These are phyloP conservation scores for Botrytis elliptica DNA, from an alignment of 2,329 filamentous ascomycete species.

Conservation along the genomic window DNA sequence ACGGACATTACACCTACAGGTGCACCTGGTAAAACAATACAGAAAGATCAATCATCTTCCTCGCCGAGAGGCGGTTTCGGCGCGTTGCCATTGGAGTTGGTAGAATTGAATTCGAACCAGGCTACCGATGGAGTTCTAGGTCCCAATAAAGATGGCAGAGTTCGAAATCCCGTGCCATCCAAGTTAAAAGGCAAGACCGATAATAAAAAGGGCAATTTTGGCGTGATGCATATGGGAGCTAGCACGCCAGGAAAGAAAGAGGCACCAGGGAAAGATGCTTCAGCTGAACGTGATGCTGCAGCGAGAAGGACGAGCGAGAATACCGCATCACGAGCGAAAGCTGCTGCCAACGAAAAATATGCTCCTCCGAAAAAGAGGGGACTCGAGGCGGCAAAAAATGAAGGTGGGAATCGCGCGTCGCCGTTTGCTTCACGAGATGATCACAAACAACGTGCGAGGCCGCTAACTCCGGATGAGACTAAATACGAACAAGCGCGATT, in stretches of 20 bases:
- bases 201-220: conserved; percentile 58
- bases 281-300: conserved; percentile 55
- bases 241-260: conserved; percentile 42
- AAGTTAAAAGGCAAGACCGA: conserved; percentile 60
- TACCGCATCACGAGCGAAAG: conserved; percentile 56
- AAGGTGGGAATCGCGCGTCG: conserved; percentile 30
- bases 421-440: conserved; percentile 35
- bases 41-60: conserved; percentile 29
- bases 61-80: conserved; percentile 42
- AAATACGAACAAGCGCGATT: conserved; percentile 61
- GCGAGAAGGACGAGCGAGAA: conserved; percentile 63
- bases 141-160: conserved; percentile 48
- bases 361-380: conserved; percentile 45
- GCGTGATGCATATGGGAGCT: conserved; percentile 60
- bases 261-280: conserved; percentile 40
- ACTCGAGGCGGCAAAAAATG: conserved; percentile 31
- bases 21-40: conserved; percentile 27
- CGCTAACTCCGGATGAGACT: conserved; percentile 48
- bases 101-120: conserved; percentile 45
- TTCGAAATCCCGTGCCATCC: conserved; percentile 59
- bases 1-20: conserved; percentile 26
- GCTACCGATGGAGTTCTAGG: conserved; percentile 36
- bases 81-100: conserved; percentile 52
- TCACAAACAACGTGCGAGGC: conserved; percentile 35
- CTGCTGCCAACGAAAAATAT: conserved; percentile 55